phyloP scores from a whole-genome alignment of 441 rosid genomes.

The Manihot esculenta region DNA sequence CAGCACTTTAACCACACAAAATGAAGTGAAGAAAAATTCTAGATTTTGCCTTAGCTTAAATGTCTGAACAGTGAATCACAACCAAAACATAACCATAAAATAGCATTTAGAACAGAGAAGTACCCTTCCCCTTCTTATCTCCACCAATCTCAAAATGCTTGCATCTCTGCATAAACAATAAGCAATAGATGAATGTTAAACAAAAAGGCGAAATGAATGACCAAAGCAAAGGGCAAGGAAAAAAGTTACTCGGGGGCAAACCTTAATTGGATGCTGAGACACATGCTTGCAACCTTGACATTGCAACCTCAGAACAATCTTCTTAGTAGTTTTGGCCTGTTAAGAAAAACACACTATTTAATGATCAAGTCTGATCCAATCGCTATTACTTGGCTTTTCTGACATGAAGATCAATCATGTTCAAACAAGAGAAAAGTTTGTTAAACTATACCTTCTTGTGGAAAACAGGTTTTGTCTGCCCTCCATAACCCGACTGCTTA shows the following conservation, averaged over 20 bases:
- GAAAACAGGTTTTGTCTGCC: constrained; percentile 69
- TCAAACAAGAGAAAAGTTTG: not conserved
- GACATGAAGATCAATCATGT: not conserved
- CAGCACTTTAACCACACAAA: not conserved
- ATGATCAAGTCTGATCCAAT: not conserved
- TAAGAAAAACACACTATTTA: not conserved
- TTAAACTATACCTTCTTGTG: constrained; percentile 19
- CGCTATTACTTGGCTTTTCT: not conserved
- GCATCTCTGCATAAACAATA: constrained; percentile 41
- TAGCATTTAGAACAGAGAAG: constrained; percentile 49
- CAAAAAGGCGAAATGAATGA: not conserved
- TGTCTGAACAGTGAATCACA: not conserved
- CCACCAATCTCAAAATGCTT: constrained; percentile 75
- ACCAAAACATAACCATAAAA: not conserved
- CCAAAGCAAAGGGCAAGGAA: not conserved
- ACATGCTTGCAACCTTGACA: constrained; percentile 70
- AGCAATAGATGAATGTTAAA: not conserved
- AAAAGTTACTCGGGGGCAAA: not conserved
- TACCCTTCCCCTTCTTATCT: constrained; percentile 74
- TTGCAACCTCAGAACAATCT: constrained; percentile 68
- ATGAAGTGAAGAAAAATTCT: not conserved
- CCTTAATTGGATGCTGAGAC: constrained; percentile 60
- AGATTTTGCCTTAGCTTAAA: not conserved
- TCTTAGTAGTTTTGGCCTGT: constrained; percentile 69
- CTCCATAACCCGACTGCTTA: constrained; percentile 67